A percentile compares a stretch with the other conserved stretches of the same genome.
Evolutionary conservation across 768 basidiomycete genomes (phyloP).

Genomic region (Dioszegia aurantiaca): DNA sequence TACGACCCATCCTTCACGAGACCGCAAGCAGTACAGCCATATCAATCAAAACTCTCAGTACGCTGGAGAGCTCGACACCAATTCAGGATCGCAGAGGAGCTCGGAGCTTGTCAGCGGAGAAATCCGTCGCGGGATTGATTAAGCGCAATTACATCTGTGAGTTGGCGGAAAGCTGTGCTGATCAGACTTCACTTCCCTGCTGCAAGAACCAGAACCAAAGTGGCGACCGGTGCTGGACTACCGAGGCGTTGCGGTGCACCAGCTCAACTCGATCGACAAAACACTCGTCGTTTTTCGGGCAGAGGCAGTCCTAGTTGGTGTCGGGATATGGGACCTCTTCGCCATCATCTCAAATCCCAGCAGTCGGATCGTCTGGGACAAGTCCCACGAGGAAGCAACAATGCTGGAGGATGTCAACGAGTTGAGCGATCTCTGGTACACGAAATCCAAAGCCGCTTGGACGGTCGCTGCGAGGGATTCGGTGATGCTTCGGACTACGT

Average conservation of each 20-base stretch:
- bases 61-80: constrained; percentile 21
- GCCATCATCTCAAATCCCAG: constrained; percentile 83
- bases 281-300: constrained; percentile 93
- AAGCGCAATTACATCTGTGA: constrained; percentile 83
- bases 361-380: constrained; percentile 80
- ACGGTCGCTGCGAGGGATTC: constrained; percentile 86
- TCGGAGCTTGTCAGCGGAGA: constrained; percentile 64
- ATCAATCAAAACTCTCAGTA: constrained; percentile 45
- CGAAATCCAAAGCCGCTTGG: constrained; percentile 87
- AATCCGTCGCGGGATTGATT: constrained; percentile 79
- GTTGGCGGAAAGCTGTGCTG: constrained; percentile 20
- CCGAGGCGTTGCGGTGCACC: constrained; percentile 87
- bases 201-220: constrained; percentile 97
- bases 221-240: constrained; percentile 80
- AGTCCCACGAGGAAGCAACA: constrained; percentile 77
- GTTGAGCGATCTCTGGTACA: constrained; percentile 83
- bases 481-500: constrained; percentile 88
- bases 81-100: constrained; percentile 7
- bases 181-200: constrained; percentile 79
- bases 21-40: constrained; percentile 46
- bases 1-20: constrained; percentile 39
- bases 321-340: constrained; percentile 92
- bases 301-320: constrained; percentile 94
- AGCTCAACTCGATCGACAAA: constrained; percentile 94
- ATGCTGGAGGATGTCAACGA: constrained; percentile 80